These are phyloP conservation scores for Botryotinia narcissicola DNA, from an alignment of 2,329 filamentous ascomycete species.

Conservation along the genomic window DNA sequence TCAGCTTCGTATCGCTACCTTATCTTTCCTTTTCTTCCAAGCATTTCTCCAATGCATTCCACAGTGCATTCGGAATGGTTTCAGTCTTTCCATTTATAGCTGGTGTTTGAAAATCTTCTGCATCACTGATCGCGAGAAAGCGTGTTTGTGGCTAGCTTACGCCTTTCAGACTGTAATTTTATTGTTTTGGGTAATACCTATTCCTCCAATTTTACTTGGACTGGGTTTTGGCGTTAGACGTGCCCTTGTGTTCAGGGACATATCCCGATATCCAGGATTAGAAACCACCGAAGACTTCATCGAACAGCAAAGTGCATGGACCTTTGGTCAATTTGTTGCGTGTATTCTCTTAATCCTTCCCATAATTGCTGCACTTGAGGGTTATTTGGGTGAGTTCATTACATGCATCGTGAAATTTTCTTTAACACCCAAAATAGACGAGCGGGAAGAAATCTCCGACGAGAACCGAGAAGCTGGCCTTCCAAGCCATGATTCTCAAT, in stretches of 20 bases:
- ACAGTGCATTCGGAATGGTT: background rate
- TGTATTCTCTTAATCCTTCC: conserved; percentile 9
- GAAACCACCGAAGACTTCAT: conserved; percentile 7
- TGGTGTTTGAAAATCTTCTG: background rate
- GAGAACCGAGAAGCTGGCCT: background rate
- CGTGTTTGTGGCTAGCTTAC: background rate
- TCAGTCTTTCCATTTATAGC: background rate
- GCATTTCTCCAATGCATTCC: conserved; percentile 10
- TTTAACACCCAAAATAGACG: background rate
- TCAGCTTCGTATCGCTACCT: background rate
- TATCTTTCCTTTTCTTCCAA: conserved; percentile 2
- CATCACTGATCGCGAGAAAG: background rate
- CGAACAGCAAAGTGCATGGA: conserved; percentile 11
- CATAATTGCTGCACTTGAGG: conserved; percentile 7
- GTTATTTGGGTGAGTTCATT: background rate
- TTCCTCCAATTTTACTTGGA: background rate
- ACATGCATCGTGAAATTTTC: no score
- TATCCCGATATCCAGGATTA: background rate
- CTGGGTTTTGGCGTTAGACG: background rate
- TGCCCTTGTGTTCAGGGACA: background rate
- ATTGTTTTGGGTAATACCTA: conserved; percentile 3
- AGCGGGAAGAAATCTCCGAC: background rate
- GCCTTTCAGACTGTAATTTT: background rate
- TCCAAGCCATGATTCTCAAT: background rate
- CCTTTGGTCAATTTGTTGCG: conserved; percentile 10